These are phyloP conservation scores for Coelastrella sp. DNA, from an alignment of 139 green algal genomes.

Conservation along the genomic window DNA sequence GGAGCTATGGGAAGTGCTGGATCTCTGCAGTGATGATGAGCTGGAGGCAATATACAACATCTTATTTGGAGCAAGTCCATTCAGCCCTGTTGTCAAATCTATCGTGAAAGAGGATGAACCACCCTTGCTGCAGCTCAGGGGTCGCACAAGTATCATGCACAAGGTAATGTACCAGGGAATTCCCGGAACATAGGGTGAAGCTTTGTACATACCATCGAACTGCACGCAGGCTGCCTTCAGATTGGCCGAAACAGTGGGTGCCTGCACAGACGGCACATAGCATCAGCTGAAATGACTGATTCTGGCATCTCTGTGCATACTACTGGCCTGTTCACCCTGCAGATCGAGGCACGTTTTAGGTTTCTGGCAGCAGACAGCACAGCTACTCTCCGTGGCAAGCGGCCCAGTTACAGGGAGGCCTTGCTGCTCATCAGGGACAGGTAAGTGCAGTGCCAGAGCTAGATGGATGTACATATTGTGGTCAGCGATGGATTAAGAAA, in stretches of 20 bases:
- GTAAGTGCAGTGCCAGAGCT: constrained; percentile 39
- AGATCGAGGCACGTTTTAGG: constrained; percentile 82
- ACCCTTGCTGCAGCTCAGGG: constrained; percentile 35
- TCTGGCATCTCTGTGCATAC: neutral
- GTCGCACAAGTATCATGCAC: constrained; percentile 54
- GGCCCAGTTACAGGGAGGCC: constrained; percentile 76
- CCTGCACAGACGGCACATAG: too few relatives aligned
- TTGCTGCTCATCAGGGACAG: constrained; percentile 78
- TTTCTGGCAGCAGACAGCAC: constrained; percentile 83
- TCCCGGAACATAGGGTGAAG: too few relatives aligned
- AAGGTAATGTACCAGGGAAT: neutral
- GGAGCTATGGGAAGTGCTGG: constrained; percentile 78
- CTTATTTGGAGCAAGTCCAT: constrained; percentile 59
- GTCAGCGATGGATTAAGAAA: too few relatives aligned
- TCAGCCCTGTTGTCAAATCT: constrained; percentile 79
- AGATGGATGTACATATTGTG: neutral
- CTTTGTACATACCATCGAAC: too few relatives aligned
- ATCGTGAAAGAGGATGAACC: constrained; percentile 55
- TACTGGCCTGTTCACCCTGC: constrained; percentile 51
- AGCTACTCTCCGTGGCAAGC: constrained; percentile 67
- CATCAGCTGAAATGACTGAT: too few relatives aligned
- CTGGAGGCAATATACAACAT: constrained; percentile 64
- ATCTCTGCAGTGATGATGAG: constrained; percentile 83
- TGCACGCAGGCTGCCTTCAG: neutral
- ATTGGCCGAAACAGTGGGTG: too few relatives aligned